Evolutionary conservation across 2,329 filamentous ascomycete genomes (phyloP).

Genomic region (Ascochyta rabiei): DNA sequence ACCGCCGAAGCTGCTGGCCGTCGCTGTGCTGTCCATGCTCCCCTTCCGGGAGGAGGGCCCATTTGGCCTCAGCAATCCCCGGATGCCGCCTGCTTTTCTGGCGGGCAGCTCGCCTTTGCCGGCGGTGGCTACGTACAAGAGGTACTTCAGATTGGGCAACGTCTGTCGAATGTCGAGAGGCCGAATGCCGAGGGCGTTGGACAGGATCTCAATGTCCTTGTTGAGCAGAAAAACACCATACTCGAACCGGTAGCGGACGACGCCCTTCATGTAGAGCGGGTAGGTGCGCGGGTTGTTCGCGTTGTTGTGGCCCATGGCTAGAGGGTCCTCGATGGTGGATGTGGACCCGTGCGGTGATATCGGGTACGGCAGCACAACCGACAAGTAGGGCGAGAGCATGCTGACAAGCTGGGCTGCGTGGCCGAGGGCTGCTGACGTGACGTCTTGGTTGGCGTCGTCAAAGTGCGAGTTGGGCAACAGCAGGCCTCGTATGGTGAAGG

Average conservation of each 20-base stretch:
- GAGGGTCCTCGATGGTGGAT: slow-evolving; percentile 76
- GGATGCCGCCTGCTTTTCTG: slow-evolving; percentile 46
- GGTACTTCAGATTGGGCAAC: slow-evolving; percentile 89
- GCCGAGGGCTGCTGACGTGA: slow-evolving; percentile 80
- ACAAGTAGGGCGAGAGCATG: slow-evolving; percentile 81
- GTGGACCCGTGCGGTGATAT: slow-evolving; percentile 74
- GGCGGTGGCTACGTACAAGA: slow-evolving; percentile 87
- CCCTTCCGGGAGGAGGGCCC: slow-evolving; percentile 35
- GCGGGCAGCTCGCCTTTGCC: slow-evolving; percentile 68
- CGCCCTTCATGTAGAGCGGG: slow-evolving; percentile 75
- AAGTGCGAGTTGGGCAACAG: slow-evolving; percentile 80
- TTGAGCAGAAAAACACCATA: slow-evolving; percentile 97
- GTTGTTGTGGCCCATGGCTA: slow-evolving; percentile 56
- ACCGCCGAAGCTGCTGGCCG: slow-evolving; percentile 35
- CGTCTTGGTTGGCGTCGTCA: slow-evolving; percentile 73
- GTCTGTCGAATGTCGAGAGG: slow-evolving; percentile 92
- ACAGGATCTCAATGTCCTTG: slow-evolving; percentile 82
- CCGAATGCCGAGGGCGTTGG: slow-evolving; percentile 69
- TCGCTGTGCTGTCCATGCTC: slow-evolving; percentile 42
- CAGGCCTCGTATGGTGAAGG: slow-evolving; percentile 82
- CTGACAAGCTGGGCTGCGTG: slow-evolving; percentile 77
- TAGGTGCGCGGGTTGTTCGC: slow-evolving; percentile 57
- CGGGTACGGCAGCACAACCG: slow-evolving; percentile 79
- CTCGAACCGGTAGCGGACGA: slow-evolving; percentile 87
- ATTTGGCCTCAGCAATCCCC: slow-evolving; percentile 38